These are phyloP conservation scores for Dioszegia hungarica DNA, from an alignment of 768 basidiomycete species.

Conservation along the genomic window DNA sequence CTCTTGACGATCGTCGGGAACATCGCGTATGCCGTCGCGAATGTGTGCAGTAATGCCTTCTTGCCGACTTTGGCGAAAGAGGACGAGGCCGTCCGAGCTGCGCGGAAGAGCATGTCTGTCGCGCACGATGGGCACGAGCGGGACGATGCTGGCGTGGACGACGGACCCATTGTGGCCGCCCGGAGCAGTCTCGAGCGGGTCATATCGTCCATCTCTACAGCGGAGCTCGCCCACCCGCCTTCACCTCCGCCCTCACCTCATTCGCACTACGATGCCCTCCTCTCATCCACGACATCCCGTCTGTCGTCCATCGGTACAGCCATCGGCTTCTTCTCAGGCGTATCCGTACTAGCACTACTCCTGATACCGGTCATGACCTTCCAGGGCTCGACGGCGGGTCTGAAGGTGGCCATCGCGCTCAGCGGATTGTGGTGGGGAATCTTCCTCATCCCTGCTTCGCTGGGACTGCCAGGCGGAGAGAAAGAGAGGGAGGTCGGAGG, in stretches of 20 bases:
- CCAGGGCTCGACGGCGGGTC: conserved; percentile 69
- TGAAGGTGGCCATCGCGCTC: conserved; percentile 75
- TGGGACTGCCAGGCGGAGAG: conserved; percentile 61
- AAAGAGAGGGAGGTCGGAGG: background rate
- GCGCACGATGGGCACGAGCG: too few species aligned
- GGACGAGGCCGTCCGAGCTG: conserved; percentile 49
- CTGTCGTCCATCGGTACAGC: conserved; percentile 84
- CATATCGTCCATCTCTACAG: conserved; percentile 22
- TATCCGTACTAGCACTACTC: conserved; percentile 59
- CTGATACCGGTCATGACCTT: conserved; percentile 65
- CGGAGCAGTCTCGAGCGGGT: conserved; percentile 1
- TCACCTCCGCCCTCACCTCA: background rate
- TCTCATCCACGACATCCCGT: conserved; percentile 71
- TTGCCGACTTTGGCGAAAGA: conserved; percentile 68
- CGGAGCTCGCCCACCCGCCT: conserved; percentile 20
- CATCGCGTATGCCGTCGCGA: conserved; percentile 75
- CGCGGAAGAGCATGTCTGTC: conserved; percentile 20
- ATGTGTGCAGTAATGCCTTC: conserved; percentile 88
- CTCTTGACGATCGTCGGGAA: conserved; percentile 72
- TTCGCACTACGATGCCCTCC: conserved; percentile 55
- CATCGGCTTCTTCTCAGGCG: conserved; percentile 74
- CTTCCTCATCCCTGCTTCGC: conserved; percentile 70
- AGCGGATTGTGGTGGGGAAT: conserved; percentile 85
- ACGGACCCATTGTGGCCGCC: too few species aligned
- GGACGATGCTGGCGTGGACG: too few species aligned